phyloP scores from a whole-genome alignment of 2,329 filamentous ascomycete species.

The Fusarium temperatum region DNA sequence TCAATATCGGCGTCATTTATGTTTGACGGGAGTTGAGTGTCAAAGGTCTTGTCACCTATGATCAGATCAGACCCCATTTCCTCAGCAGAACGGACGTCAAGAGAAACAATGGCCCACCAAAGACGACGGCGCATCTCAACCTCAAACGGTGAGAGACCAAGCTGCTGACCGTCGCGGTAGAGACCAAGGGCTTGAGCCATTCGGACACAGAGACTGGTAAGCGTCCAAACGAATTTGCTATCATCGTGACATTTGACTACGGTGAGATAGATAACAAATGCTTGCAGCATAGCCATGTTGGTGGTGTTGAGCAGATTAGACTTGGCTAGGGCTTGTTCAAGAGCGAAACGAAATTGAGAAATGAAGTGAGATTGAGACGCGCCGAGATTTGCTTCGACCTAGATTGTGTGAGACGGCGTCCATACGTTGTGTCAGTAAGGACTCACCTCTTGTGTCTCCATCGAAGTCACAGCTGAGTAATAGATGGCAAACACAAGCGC shows the following conservation, averaged over 20 bases:
- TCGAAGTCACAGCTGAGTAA: constrained; percentile 22
- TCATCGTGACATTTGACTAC: constrained; percentile 35
- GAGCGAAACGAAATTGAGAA: constrained; percentile 33
- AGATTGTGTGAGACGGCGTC: neutral
- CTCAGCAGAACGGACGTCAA: constrained; percentile 32
- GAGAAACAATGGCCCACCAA: constrained; percentile 30
- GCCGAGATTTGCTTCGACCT: constrained; percentile 30
- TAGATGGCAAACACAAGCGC: constrained; percentile 34
- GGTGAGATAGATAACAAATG: constrained; percentile 30
- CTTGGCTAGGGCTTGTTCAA: constrained; percentile 33
- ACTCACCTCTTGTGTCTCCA: constrained; percentile 25
- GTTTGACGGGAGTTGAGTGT: constrained; percentile 32
- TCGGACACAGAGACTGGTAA: constrained; percentile 28
- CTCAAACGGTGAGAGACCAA: constrained; percentile 27
- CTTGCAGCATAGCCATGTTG: constrained; percentile 29
- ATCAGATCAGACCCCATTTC: constrained; percentile 35
- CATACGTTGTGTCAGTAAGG: neutral
- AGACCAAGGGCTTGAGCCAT: constrained; percentile 34
- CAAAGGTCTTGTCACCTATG: constrained; percentile 24
- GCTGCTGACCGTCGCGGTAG: constrained; percentile 29
- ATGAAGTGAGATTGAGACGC: constrained; percentile 25
- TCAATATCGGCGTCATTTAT: constrained; percentile 35
- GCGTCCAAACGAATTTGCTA: constrained; percentile 30
- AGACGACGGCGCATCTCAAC: constrained; percentile 37
- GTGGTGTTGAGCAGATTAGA: constrained; percentile 34